These are phyloP conservation scores for Aristolochia fimbriata DNA, from an alignment of 164 flowering plant genomes.

Conservation along the genomic window DNA sequence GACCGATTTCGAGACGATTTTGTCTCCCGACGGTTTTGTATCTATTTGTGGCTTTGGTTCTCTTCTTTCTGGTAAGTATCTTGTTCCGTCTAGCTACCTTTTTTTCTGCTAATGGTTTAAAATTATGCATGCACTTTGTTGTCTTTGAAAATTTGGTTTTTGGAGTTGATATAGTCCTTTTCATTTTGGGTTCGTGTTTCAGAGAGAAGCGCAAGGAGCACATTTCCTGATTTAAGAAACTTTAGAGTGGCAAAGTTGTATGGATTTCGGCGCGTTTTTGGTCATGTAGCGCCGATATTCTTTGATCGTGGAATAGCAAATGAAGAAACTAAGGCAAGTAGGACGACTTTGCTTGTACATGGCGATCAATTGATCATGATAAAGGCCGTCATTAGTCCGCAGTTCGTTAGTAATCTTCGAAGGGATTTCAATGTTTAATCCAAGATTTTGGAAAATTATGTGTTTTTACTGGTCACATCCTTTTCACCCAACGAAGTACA, in stretches of 20 bases:
- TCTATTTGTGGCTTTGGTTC: constrained; percentile 94
- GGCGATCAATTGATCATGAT: too few relatives aligned
- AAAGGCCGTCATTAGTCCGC: too few relatives aligned
- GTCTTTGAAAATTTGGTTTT: neutral
- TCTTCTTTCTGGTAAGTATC: constrained; percentile 62
- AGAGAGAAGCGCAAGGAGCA: constrained; percentile 87
- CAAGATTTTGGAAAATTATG: too few relatives aligned
- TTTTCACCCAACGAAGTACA: too few relatives aligned
- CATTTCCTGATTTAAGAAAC: constrained; percentile 72
- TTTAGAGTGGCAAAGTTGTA: constrained; percentile 72
- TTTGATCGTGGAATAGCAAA: constrained; percentile 90
- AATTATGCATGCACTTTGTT: too few relatives aligned
- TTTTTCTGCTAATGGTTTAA: too few relatives aligned
- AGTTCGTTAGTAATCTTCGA: too few relatives aligned
- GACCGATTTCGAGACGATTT: constrained; percentile 49
- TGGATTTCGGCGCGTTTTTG: constrained; percentile 78
- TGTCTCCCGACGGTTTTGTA: constrained; percentile 40
- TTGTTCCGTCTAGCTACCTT: too few relatives aligned
- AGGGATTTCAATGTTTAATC: too few relatives aligned
- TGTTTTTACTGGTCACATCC: too few relatives aligned
- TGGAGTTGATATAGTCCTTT: neutral
- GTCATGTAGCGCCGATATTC: constrained; percentile 82
- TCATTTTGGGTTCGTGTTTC: constrained; percentile 5
- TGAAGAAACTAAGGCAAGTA: constrained; percentile 40
- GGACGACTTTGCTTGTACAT: too few relatives aligned